Evolutionary conservation across 169 alveolate genomes (phyloP).

Genomic region (Cryptosporidium bovis): DNA sequence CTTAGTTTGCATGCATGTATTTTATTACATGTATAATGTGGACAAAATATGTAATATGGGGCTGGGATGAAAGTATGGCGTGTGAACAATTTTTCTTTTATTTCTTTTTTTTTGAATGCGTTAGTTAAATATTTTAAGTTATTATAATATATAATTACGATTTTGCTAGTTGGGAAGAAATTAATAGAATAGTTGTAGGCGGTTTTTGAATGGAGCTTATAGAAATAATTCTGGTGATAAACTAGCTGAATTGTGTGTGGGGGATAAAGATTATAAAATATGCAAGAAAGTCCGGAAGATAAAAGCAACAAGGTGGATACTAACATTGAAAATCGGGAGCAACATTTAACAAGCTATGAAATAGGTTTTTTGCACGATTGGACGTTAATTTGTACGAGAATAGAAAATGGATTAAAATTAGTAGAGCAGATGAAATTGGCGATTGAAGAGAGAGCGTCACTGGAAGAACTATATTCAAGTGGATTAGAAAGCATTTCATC

Average conservation of each 20-base stretch:
- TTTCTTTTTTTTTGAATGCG: not conserved
- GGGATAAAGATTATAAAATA: no score
- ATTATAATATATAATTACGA: not conserved
- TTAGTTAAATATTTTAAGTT: not conserved
- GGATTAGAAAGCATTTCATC: constrained; percentile 66
- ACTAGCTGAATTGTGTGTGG: no score
- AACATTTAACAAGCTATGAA: not conserved
- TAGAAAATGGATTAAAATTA: constrained; percentile 62
- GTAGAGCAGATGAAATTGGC: constrained; percentile 40
- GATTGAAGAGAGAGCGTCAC: constrained; percentile 49
- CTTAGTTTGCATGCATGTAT: constrained; percentile 12
- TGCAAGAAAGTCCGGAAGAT: not conserved
- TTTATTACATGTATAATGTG: constrained; percentile 53
- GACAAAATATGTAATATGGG: constrained; percentile 23
- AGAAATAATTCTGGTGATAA: no score
- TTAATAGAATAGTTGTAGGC: not conserved
- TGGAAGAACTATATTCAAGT: constrained; percentile 51
- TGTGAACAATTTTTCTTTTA: not conserved
- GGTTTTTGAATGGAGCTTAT: not conserved
- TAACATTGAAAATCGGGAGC: not conserved
- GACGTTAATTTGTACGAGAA: constrained; percentile 65
- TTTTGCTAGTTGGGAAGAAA: not conserved
- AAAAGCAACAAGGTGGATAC: not conserved
- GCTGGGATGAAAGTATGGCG: constrained; percentile 19
- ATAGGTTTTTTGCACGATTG: constrained; percentile 62